A percentile compares a stretch with the other conserved stretches of the same genome.
These are phyloP conservation scores for Cyanidium caldarium DNA, from an alignment of 23 red algal genomes.

Conservation along the genomic window DNA sequence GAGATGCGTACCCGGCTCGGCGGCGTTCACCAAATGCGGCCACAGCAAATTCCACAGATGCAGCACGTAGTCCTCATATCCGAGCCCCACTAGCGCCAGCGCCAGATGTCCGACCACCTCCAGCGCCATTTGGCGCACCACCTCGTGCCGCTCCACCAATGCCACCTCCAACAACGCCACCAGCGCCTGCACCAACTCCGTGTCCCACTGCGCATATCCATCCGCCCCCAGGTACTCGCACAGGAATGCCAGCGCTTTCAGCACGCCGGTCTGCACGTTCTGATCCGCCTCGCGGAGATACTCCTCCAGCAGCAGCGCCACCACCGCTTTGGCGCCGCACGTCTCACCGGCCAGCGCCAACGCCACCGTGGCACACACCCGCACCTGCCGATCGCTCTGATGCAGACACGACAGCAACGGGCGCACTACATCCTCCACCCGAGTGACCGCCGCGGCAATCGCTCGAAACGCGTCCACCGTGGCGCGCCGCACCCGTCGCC, in stretches of 20 bases:
- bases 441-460: slow-evolving; percentile 72
- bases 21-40: slow-evolving; percentile 60
- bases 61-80: slow-evolving; percentile 66
- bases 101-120: slow-evolving; percentile 77
- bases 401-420: slow-evolving; percentile 72
- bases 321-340: slow-evolving; percentile 47
- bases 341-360: slow-evolving; percentile 74
- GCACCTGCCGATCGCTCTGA: slow-evolving; percentile 77
- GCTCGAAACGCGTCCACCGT: slow-evolving; percentile 75
- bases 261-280: slow-evolving; percentile 88
- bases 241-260: slow-evolving; percentile 83
- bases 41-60: slow-evolving; percentile 90
- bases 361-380: slow-evolving; percentile 86
- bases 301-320: slow-evolving; percentile 81
- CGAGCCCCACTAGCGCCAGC: slow-evolving; percentile 59
- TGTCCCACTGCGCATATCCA: slow-evolving; percentile 9
- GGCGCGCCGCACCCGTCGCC: slow-evolving; percentile 53
- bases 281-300: slow-evolving; percentile 66
- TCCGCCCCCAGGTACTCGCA: slow-evolving; percentile 73
- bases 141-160: slow-evolving; percentile 75
- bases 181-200: slow-evolving; percentile 79
- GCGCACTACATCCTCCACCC: slow-evolving; percentile 34
- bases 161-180: slow-evolving; percentile 74
- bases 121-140: slow-evolving; percentile 80
- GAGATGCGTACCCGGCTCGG: slow-evolving; percentile 64